Evolutionary conservation across 2,329 filamentous ascomycete genomes (phyloP), one percentile per base, ranked within the genome.

Genomic region (Colletotrichum eleusines): DNA sequence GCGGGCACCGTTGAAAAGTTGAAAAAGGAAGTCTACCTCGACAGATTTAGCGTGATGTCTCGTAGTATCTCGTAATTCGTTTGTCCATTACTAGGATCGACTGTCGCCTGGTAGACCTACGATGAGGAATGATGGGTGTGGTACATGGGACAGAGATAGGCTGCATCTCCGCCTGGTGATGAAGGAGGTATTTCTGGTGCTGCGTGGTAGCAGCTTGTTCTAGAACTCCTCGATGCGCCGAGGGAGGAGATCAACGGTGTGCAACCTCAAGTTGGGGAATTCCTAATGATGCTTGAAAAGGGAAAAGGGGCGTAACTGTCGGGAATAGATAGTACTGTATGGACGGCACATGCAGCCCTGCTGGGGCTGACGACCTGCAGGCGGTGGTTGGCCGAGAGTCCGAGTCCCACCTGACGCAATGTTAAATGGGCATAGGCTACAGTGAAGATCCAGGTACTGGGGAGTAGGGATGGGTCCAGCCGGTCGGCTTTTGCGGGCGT

Each of bases 331-430:
- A 33, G 31, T n/a, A n/a, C n/a, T n/a, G 31, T 31, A 26, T 63
- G 28, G 50, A 31, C 23, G 33, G 58, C 44, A 50, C 28, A 48
- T 62, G 67, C 67, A 70, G 67, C 67, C 67, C 63, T 70, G 63
- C 50, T 40, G 67, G 53, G 33, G 59, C 40, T 70, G 48, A n/a
- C 18, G 64, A 23, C 3, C 40, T 23, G 26, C 55, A 16, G n/a
- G 5, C 46, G 20, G 18, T 66, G n/a, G 26, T 66, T 66, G 67
- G 55, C 28, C 26, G 20, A 42, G 16, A 60, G 40, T 61, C 63
- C 67, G 55, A 61, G 33, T 40, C 57, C 55, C 55, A 66, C 48
- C 28, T 8, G 28, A n/a, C 42, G 23, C 42, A 44, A 35, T 35
- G 12, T 48, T 62, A 12, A 38, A 26, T 14, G 51, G 46, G 23